phyloP scores from a whole-genome alignment of 169 alveolate genomes.

The Plasmodium malariae region DNA sequence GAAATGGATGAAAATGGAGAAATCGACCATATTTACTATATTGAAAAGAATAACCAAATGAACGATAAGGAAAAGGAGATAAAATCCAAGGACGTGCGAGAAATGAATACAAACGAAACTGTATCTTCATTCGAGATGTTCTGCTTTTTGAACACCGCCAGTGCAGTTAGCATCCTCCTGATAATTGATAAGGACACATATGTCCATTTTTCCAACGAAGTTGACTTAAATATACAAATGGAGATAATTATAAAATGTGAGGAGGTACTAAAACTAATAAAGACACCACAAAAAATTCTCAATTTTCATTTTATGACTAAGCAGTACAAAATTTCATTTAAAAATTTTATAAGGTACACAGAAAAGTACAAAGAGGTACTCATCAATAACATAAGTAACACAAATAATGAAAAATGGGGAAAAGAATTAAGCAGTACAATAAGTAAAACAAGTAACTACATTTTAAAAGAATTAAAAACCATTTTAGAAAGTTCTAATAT shows the following conservation, averaged over 20 bases:
- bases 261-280: conserved; percentile 13
- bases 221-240: conserved; percentile 16
- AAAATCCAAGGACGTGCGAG: not conserved
- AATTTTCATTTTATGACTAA: conserved; percentile 15
- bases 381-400: not conserved
- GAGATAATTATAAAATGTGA: conserved; percentile 42
- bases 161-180: conserved; percentile 16
- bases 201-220: not conserved
- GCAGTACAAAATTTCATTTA: conserved; percentile 25
- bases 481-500: not conserved
- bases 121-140: conserved; percentile 33
- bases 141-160: conserved; percentile 5
- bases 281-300: conserved; percentile 23
- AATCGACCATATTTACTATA: not conserved
- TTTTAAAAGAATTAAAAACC: conserved; percentile 24
- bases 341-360: conserved; percentile 2
- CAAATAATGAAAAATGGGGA: not conserved
- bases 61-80: not conserved
- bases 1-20: not conserved
- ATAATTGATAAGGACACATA: conserved; percentile 35
- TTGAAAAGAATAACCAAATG: not conserved
- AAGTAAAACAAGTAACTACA: conserved; percentile 1
- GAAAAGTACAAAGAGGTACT: conserved; percentile 13
- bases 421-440: not conserved
- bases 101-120: not conserved